A percentile compares a stretch with the other conserved stretches of the same genome.
phyloP scores from a whole-genome alignment of 441 rosid species.

The Populus hybrid region DNA sequence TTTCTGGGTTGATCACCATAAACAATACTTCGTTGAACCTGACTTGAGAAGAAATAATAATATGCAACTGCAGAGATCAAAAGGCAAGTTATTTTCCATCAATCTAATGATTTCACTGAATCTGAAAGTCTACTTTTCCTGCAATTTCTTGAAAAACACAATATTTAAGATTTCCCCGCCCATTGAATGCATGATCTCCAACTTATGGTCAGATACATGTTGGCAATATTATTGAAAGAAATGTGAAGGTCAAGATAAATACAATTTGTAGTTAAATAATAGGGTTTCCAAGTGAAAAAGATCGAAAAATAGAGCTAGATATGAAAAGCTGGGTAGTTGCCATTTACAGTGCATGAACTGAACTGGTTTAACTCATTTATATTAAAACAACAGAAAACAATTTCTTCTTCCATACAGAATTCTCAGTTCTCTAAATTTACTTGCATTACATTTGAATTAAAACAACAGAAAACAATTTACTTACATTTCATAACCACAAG shows the following conservation, averaged over 20 bases:
- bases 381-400: neutral
- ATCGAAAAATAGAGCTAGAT: neutral
- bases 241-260: neutral
- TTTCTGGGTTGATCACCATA: slow-evolving; percentile 97
- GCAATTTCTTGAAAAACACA: neutral
- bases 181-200: neutral
- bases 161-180: neutral
- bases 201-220: neutral
- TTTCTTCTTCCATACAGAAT: neutral
- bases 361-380: neutral
- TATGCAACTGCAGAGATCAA: slow-evolving; percentile 66
- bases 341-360: neutral
- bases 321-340: neutral
- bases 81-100: slow-evolving; percentile 15
- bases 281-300: neutral
- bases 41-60: slow-evolving; percentile 77
- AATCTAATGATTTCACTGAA: neutral
- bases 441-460: neutral
- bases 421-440: neutral
- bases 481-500: neutral
- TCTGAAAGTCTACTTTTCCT: neutral
- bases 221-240: neutral
- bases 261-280: neutral
- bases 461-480: neutral
- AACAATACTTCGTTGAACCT: slow-evolving; percentile 75